Base-by-base conservation (phyloP, 2,329 filamentous ascomycete genomes). In the Lasiodiplodia sp. region DNA sequence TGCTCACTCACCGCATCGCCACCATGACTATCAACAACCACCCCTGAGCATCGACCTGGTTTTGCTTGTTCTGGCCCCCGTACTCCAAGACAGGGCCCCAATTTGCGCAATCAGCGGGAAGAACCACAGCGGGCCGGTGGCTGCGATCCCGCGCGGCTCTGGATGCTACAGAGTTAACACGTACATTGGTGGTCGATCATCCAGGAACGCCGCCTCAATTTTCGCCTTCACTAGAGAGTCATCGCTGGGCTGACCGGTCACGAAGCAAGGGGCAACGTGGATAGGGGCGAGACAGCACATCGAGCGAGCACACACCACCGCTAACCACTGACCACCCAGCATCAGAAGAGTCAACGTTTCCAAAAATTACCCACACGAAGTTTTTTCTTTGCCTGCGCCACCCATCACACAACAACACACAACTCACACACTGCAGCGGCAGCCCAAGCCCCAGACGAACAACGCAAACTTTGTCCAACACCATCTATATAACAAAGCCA, bases 241-340 rank as follows among this genome's bases (percentile, higher is more conserved):
- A 64, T 64, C 60, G 47, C 16, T 12, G 40, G 40, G 23, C 47
- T 64, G 60, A 64, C 60, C 60, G 60, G 60, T 64, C 60, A n/a
- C 40, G 40, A 4, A 31, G 47, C 25, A 51, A 49, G 60, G 60
- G 31, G 58, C 31, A 51, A 63, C 58, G 58, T 63, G 58, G 58
- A 63, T 34, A 63, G 58, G 58, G 47, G 25, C n/a, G n/a, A 38
- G 60, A 64, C 60, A 64, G 60, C 60, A 52, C 60, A 64, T 52
- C 60, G 28, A 23, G 34, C 18, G 55, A 64, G 60, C 60, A 64
- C 60, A 52, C 60, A 64, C 60, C 60, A 52, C 60, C 60, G 47
- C 58, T 49, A 21, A 16, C 23, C 58, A 51, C 58, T 18, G 23
- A 51, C 58, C 58, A 62, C 56, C 56, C 56, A 60, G 57, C 57